Evolutionary conservation across 768 basidiomycete genomes (phyloP).

Genomic region (Hydnomerulius pinastri): DNA sequence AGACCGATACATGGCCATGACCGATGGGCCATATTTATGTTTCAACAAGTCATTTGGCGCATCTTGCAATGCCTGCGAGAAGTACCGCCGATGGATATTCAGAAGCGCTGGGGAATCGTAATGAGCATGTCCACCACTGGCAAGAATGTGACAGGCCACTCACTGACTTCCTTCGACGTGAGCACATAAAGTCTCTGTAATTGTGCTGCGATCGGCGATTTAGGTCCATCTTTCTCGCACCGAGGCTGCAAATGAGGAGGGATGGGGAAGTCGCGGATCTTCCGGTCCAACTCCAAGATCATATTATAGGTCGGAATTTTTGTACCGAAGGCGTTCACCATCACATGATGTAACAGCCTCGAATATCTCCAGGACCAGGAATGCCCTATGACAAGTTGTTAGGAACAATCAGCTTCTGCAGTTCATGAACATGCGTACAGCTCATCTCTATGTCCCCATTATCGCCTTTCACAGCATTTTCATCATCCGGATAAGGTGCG

Average conservation of each 20-base stretch:
- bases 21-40: constrained; percentile 68
- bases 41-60: constrained; percentile 54
- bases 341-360: constrained; percentile 50
- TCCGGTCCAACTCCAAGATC: constrained; percentile 60
- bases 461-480: constrained; percentile 33
- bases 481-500: constrained; percentile 52
- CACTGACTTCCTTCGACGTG: constrained; percentile 52
- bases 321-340: constrained; percentile 52
- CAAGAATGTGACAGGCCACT: constrained; percentile 12
- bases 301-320: constrained; percentile 51
- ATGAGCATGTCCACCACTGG: background rate
- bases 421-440: constrained; percentile 37
- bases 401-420: background rate
- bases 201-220: constrained; percentile 17
- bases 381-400: constrained; percentile 42
- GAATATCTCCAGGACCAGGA: constrained; percentile 59
- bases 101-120: constrained; percentile 47
- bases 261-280: constrained; percentile 60
- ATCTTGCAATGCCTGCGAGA: constrained; percentile 66
- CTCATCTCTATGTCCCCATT: constrained; percentile 40
- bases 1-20: constrained; percentile 71
- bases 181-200: constrained; percentile 49
- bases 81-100: constrained; percentile 67
- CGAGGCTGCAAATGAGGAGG: constrained; percentile 47
- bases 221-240: constrained; percentile 20